Percentiles rank a stretch among this genome's conserved stretches.
Conservation (phyloP, 2,329 filamentous ascomycete species). For the Fusarium sp. region DNA sequence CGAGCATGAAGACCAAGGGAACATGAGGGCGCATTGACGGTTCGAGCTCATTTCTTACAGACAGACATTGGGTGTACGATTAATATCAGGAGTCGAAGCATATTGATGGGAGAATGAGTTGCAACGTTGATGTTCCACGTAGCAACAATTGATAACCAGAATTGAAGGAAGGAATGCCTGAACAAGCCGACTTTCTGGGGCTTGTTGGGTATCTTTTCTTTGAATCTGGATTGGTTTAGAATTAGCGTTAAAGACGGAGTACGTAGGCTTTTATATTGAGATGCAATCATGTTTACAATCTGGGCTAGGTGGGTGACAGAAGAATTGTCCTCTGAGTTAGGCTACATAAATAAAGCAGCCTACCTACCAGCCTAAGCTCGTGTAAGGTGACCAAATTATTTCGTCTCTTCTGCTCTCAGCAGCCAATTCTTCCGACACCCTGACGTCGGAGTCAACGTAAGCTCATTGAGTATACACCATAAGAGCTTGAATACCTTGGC, state of each 20-base stretch:
- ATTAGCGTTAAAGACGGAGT: conserved; percentile 22
- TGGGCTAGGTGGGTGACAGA: background rate
- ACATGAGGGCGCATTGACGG: conserved; percentile 19
- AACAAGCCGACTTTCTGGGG: background rate
- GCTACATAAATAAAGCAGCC: too few relatives aligned
- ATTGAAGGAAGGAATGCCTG: conserved; percentile 1
- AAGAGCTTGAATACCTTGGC: background rate
- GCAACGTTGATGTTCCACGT: background rate
- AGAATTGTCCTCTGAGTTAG: too few relatives aligned
- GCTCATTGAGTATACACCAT: background rate
- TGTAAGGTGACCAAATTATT: too few relatives aligned
- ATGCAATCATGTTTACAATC: background rate
- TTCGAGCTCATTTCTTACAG: conserved; percentile 1
- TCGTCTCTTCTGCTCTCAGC: too few relatives aligned
- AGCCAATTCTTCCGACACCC: too few relatives aligned
- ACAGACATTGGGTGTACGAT: conserved; percentile 27
- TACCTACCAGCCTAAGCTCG: too few relatives aligned
- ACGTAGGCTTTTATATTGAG: background rate
- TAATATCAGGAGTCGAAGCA: conserved; percentile 17
- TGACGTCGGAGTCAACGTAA: background rate
- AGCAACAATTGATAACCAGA: background rate
- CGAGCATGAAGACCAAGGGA: background rate
- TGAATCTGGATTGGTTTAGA: conserved; percentile 15
- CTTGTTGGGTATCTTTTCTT: conserved; percentile 4
- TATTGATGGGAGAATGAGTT: conserved; percentile 9